Evolutionary conservation across 805 yeast species (phyloP).

Genomic region (Barnettozyma vustinii): DNA sequence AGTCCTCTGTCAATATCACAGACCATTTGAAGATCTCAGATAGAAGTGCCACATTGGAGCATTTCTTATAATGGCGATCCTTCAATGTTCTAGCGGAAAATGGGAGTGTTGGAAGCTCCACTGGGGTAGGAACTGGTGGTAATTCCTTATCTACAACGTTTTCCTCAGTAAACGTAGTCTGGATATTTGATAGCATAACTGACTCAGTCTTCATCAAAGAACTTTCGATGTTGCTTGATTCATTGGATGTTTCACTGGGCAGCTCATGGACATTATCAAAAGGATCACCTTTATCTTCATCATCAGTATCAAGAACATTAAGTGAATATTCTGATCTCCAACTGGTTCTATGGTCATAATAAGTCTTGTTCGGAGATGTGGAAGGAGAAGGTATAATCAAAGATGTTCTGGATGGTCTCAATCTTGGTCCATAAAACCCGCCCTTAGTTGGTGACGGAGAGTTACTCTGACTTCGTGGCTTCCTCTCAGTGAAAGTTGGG

Average conservation of each 20-base stretch:
- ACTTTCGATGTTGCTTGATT: neutral
- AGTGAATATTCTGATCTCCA: conserved; percentile 25
- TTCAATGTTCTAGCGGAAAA: conserved; percentile 46
- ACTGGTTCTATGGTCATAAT: conserved; percentile 25
- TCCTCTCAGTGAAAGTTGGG: neutral
- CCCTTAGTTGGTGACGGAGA: conserved; percentile 19
- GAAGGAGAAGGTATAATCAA: conserved; percentile 15
- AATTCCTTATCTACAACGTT: conserved; percentile 16
- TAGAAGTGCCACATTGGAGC: conserved; percentile 41
- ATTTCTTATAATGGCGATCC: conserved; percentile 43
- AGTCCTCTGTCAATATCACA: conserved; percentile 37
- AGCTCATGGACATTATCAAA: conserved; percentile 2
- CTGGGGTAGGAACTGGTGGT: conserved; percentile 36
- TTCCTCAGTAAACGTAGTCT: neutral
- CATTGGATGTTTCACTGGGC: conserved; percentile 8
- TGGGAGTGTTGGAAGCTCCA: conserved; percentile 50
- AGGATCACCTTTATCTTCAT: conserved; percentile 5
- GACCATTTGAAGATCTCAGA: conserved; percentile 53
- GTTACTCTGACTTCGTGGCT: neutral
- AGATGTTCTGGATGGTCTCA: conserved; percentile 11
- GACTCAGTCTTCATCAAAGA: conserved; percentile 7
- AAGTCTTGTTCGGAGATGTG: conserved; percentile 22
- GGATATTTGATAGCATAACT: conserved; percentile 11
- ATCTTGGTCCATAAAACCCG: conserved; percentile 21
- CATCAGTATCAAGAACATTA: conserved; percentile 10